phyloP scores from a whole-genome alignment of 2,329 filamentous ascomycete genomes.

The Trichoderma sp. region DNA sequence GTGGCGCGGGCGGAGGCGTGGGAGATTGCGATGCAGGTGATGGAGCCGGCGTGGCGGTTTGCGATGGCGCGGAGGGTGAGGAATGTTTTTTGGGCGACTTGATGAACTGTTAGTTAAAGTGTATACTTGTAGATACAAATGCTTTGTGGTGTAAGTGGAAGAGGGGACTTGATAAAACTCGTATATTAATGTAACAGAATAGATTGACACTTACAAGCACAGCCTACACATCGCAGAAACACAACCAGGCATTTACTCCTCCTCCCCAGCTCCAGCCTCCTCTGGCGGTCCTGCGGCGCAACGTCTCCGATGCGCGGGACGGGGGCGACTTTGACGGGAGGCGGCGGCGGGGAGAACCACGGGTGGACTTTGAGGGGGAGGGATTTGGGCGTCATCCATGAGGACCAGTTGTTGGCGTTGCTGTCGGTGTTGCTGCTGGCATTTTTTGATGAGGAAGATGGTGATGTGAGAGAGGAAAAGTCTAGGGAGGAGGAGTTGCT shows the following conservation, averaged over 20 bases:
- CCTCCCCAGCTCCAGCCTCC: slow-evolving; percentile 49
- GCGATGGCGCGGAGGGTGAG: slow-evolving; percentile 58
- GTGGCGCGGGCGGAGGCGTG: slow-evolving; percentile 62
- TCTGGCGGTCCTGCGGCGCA: slow-evolving; percentile 53
- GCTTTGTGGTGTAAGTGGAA: neutral
- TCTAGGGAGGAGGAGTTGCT: slow-evolving; percentile 55
- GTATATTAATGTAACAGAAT: no score
- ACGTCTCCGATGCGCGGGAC: slow-evolving; percentile 54
- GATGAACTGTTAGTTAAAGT: neutral
- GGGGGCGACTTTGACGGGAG: slow-evolving; percentile 51
- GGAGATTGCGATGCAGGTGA: slow-evolving; percentile 62
- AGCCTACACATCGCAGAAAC: slow-evolving; percentile 59
- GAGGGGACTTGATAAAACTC: neutral
- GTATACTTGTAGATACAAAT: neutral
- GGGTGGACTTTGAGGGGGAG: slow-evolving; percentile 58
- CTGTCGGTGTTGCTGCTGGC: neutral
- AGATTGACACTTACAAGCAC: slow-evolving; percentile 49
- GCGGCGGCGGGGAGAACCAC: slow-evolving; percentile 57
- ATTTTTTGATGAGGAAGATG: slow-evolving; percentile 33
- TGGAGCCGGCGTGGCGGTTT: slow-evolving; percentile 52
- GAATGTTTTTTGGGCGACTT: slow-evolving; percentile 62
- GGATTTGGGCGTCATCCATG: slow-evolving; percentile 52
- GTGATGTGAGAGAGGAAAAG: slow-evolving; percentile 38
- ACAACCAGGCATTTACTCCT: slow-evolving; percentile 53
- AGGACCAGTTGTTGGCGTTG: slow-evolving; percentile 41